Evolutionary conservation across 345 rosid species (phyloP), one percentile per base, ranked within the genome.

Genomic region (Alliaria petiolata): DNA sequence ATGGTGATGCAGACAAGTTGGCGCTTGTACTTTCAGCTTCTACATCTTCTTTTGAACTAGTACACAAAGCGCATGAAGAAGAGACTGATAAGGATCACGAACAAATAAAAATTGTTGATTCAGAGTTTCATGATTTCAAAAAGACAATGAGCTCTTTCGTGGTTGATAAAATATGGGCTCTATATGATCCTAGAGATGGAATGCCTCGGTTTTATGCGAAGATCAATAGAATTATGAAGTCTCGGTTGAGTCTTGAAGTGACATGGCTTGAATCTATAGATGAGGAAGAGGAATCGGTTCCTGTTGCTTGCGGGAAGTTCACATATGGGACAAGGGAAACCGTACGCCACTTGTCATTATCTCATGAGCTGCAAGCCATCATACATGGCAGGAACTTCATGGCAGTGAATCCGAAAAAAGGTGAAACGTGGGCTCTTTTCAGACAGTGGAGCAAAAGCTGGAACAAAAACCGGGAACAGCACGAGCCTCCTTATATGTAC

Each of bases 341-440:
- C 16, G 47, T 80, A 65, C 79, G 82, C 65, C 77, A 8, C 15
- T 67, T 57, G 20, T 67, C 84, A 81, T 90, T 93, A 78, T 90
- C 97, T 67, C 98, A 93, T 78, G 76, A 42, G 81, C 55, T 82
- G 28, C 26, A 25, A 47, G 54, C 53, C 3, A 31, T 30, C 14
- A 78, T 60, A 15, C 58, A 50, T 60, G 74, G 67, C 63, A 25
- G 66, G 19, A 30, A 53, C 33, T 81, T 34, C 72, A 12, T 76
- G 45, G 46, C 88, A 31, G 84, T 73, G 66, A 56, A 77, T 75
- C 98, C 98, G 17, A 77, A 69, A 52, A 77, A 76, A 67, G 97
- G 97, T 20, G 97, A 93, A 81, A 86, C 82, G 14, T 93, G 98
- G 98, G 95, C 97, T 50, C 79, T 90, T 46, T 93, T 83, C 67